phyloP scores from a whole-genome alignment of 2,329 filamentous ascomycete species.

The Kalaharituber pfeilii region DNA sequence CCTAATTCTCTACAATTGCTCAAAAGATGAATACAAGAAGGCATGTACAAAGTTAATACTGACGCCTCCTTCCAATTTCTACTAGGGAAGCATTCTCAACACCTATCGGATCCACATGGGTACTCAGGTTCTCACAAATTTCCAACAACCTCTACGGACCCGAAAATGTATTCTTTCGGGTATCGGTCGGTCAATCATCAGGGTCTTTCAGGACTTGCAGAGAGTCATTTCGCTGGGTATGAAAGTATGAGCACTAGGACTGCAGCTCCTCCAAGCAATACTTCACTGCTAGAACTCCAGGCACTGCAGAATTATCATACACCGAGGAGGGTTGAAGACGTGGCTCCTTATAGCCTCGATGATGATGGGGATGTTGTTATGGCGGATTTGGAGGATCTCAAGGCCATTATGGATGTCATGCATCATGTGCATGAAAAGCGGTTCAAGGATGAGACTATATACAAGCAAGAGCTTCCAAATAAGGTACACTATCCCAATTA shows the following conservation, averaged over 20 bases:
- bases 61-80: background rate
- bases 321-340: background rate
- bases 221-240: background rate
- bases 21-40: no score
- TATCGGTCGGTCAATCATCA: background rate
- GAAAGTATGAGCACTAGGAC: background rate
- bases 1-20: no score
- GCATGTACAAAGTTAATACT: no score
- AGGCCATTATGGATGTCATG: slow-evolving; percentile 9
- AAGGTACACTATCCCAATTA: no score
- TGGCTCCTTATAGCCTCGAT: slow-evolving; percentile 4
- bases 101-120: background rate
- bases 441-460: background rate
- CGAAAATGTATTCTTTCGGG: background rate
- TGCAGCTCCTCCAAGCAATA: background rate
- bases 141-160: background rate
- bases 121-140: background rate
- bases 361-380: slow-evolving; percentile 17
- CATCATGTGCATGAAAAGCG: slow-evolving; percentile 4
- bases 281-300: background rate
- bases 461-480: background rate
- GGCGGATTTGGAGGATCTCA: slow-evolving; percentile 15
- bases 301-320: no score
- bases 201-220: background rate
- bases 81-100: background rate